Percentiles rank a stretch among this genome's conserved stretches.
Conservation (phyloP, 2,329 filamentous ascomycete genomes). For the Macrophomina phaseolina region DNA sequence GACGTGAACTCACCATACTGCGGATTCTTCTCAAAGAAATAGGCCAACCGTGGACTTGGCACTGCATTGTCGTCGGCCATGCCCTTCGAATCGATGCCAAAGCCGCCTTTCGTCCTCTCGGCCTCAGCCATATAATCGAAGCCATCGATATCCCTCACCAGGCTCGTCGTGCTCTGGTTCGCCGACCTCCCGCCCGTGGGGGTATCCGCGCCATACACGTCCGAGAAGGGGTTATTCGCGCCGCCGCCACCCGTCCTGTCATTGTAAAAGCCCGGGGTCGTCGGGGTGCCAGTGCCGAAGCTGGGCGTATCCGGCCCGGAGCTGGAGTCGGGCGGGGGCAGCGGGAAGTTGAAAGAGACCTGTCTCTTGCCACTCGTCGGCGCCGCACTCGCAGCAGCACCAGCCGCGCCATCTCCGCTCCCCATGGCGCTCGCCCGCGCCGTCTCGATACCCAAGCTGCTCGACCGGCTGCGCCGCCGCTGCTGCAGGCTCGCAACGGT, state of each 20-base stretch:
- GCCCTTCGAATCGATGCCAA: neutral
- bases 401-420: neutral
- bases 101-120: slow-evolving; percentile 2
- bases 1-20: slow-evolving; percentile 6
- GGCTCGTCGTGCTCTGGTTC: slow-evolving; percentile 3
- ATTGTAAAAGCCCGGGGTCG: slow-evolving; percentile 5
- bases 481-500: slow-evolving; percentile 2
- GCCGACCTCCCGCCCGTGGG: neutral
- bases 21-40: slow-evolving; percentile 17
- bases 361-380: neutral
- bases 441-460: slow-evolving; percentile 14
- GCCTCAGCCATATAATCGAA: neutral
- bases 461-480: neutral
- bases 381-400: neutral
- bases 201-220: neutral
- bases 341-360: slow-evolving; percentile 16
- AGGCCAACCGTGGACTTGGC: slow-evolving; percentile 3
- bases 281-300: neutral
- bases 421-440: neutral
- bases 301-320: slow-evolving; percentile 7
- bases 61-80: neutral
- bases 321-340: neutral
- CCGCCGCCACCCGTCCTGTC: neutral
- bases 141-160: neutral
- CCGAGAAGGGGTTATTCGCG: neutral